A percentile compares a stretch with the other conserved stretches of the same genome.
These are phyloP conservation scores for Neoboletus subvelutipes DNA, from an alignment of 768 basidiomycete species.

Conservation along the genomic window DNA sequence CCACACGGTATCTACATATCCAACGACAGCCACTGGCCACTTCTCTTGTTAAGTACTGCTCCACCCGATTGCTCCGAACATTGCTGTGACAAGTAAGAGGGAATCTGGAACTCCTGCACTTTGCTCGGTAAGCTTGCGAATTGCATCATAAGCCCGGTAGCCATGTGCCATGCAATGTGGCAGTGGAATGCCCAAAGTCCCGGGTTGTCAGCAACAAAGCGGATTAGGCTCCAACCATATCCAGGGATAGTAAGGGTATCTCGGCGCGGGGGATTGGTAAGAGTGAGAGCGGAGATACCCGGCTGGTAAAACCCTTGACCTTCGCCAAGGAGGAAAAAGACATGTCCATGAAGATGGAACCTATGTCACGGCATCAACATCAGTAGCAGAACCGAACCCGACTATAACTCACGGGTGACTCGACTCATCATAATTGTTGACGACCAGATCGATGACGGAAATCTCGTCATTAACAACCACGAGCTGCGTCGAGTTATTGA, in stretches of 20 bases:
- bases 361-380: slow-evolving; percentile 10
- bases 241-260: slow-evolving; percentile 44
- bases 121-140: slow-evolving; percentile 38
- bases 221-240: slow-evolving; percentile 37
- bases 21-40: slow-evolving; percentile 15
- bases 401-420: slow-evolving; percentile 30
- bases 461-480: slow-evolving; percentile 28
- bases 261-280: slow-evolving; percentile 39
- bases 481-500: slow-evolving; percentile 24
- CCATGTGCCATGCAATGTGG: slow-evolving; percentile 41
- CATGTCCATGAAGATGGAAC: slow-evolving; percentile 41
- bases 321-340: slow-evolving; percentile 36
- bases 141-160: slow-evolving; percentile 41
- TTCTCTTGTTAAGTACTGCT: slow-evolving; percentile 17
- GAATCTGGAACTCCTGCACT: slow-evolving; percentile 35
- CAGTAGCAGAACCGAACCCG: not conserved
- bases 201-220: slow-evolving; percentile 44
- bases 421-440: slow-evolving; percentile 28
- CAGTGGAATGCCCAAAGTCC: slow-evolving; percentile 50
- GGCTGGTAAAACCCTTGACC: slow-evolving; percentile 36
- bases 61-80: slow-evolving; percentile 36
- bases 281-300: slow-evolving; percentile 29
- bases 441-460: slow-evolving; percentile 25
- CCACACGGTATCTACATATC: slow-evolving; percentile 9
- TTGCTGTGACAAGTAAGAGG: slow-evolving; percentile 34